Evolutionary conservation across 805 yeast species (phyloP).

Genomic region (Komagataella pastoris): DNA sequence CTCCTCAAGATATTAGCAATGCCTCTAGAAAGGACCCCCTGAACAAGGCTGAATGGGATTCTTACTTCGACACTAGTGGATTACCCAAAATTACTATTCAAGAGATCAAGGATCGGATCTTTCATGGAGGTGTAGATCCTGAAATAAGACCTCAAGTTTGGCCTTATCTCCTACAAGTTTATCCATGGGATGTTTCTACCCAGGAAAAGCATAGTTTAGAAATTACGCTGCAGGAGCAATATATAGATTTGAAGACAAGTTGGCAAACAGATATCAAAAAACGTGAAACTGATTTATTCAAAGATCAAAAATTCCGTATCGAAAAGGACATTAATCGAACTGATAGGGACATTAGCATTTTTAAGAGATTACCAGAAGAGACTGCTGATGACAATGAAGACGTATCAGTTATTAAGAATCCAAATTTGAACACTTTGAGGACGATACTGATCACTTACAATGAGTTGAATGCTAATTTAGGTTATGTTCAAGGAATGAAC

Average conservation of each 20-base stretch:
- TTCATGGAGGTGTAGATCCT: constrained; percentile 76
- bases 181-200: constrained; percentile 74
- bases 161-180: constrained; percentile 73
- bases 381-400: constrained; percentile 34
- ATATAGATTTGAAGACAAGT: constrained; percentile 42
- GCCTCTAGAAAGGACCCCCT: constrained; percentile 59
- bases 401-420: constrained; percentile 54
- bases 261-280: constrained; percentile 54
- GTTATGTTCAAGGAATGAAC: constrained; percentile 97
- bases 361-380: constrained; percentile 25
- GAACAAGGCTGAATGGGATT: constrained; percentile 66
- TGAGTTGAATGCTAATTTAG: constrained; percentile 69
- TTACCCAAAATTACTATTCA: constrained; percentile 54
- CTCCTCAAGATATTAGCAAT: constrained; percentile 43
- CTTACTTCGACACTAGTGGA: constrained; percentile 73
- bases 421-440: constrained; percentile 58
- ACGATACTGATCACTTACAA: constrained; percentile 80
- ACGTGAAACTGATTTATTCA: constrained; percentile 41
- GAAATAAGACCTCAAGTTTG: constrained; percentile 63
- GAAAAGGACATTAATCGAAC: constrained; percentile 91
- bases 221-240: constrained; percentile 38
- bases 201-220: constrained; percentile 52
- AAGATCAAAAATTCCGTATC: constrained; percentile 79
- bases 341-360: constrained; percentile 65
- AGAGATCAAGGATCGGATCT: constrained; percentile 73